phyloP scores from a whole-genome alignment of 2,329 filamentous ascomycete genomes.

The Dothistroma septosporum region DNA sequence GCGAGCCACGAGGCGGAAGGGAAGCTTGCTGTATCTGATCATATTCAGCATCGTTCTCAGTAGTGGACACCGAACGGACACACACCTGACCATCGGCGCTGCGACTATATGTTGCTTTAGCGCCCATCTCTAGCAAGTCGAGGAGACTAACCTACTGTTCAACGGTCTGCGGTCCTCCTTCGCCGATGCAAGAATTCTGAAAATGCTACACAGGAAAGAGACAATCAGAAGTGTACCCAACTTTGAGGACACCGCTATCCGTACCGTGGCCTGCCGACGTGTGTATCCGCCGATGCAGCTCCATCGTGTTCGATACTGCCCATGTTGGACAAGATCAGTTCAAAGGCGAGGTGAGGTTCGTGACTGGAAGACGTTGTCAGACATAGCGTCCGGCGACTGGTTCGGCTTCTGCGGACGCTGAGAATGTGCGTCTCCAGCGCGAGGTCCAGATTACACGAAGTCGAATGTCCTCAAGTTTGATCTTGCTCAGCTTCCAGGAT shows the following conservation, averaged over 20 bases:
- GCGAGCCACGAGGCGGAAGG: constrained; percentile 64
- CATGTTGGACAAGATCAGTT: not conserved
- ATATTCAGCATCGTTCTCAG: not conserved
- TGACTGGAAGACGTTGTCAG: not conserved
- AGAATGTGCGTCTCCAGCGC: not conserved
- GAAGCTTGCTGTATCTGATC: constrained; percentile 48
- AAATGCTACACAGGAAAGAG: constrained; percentile 10
- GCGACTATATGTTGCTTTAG: constrained; percentile 39
- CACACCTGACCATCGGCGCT: constrained; percentile 65
- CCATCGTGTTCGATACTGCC: constrained; percentile 1
- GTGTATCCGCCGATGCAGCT: not conserved
- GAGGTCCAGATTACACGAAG: not conserved
- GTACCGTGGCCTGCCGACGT: constrained; percentile 4
- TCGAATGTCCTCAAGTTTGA: not conserved
- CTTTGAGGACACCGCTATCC: not conserved
- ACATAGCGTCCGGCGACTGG: not conserved
- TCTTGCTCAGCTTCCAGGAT: not conserved
- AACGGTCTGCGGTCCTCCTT: constrained; percentile 52
- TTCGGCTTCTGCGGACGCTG: not conserved
- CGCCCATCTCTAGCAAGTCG: not conserved
- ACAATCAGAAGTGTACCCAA: not conserved
- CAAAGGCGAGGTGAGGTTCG: not conserved
- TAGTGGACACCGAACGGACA: no score
- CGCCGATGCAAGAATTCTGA: constrained; percentile 54
- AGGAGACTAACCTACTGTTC: constrained; percentile 37